Evolutionary conservation across 192 early-diverging fungal species (phyloP).

Genomic region (Gryganskiella cystojenkinii): DNA sequence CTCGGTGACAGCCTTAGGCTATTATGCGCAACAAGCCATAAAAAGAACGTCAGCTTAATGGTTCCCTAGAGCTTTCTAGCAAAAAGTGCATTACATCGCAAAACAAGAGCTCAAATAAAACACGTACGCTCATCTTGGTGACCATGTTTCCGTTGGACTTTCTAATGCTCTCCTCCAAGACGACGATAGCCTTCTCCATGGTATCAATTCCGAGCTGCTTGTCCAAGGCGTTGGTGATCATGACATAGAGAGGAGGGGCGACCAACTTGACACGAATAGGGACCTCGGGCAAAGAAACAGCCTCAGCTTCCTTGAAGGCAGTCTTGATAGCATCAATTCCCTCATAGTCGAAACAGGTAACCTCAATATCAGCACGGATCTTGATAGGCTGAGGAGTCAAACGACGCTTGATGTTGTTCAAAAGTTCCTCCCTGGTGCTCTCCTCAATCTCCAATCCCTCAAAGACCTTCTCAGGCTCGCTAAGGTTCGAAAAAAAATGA

Average conservation of each 20-base stretch:
- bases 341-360: conserved; percentile 90
- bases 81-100: too few species aligned
- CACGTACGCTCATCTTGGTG: conserved; percentile 84
- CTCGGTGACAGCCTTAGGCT: conserved; percentile 86
- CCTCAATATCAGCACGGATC: conserved; percentile 93
- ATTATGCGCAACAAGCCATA: conserved; percentile 5
- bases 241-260: conserved; percentile 93
- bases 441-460: conserved; percentile 74
- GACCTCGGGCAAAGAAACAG: conserved; percentile 72
- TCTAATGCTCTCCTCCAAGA: conserved; percentile 81
- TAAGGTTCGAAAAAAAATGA: conserved; percentile 50
- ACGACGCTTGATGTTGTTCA: conserved; percentile 84
- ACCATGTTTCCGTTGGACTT: conserved; percentile 73
- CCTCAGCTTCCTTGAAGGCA: conserved; percentile 88
- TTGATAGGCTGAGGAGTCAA: conserved; percentile 95
- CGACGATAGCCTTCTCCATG: conserved; percentile 86
- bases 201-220: conserved; percentile 82
- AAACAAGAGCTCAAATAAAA: too few species aligned
- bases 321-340: conserved; percentile 94
- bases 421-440: conserved; percentile 74
- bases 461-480: conserved; percentile 87
- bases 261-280: conserved; percentile 85
- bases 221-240: conserved; percentile 84
- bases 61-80: too few species aligned
- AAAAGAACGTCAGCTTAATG: too few species aligned